Conservation (phyloP, 192 early-diverging fungal genomes). For the Rhizophagus prolifer region DNA sequence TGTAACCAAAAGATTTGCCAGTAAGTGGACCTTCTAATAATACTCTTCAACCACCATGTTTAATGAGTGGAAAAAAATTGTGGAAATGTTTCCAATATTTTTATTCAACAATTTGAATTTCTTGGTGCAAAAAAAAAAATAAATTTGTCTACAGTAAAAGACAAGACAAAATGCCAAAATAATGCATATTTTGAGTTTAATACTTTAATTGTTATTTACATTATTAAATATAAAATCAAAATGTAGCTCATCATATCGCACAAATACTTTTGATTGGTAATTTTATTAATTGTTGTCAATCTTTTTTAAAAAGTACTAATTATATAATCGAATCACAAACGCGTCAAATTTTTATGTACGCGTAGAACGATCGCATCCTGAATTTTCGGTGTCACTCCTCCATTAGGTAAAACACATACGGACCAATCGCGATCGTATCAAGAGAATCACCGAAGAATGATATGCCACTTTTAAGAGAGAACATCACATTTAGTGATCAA, state of each 20-base stretch:
- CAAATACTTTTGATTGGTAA: constrained; percentile 8
- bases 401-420: constrained; percentile 4
- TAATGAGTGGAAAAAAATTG: background rate
- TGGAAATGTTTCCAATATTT: constrained; percentile 3
- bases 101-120: constrained; percentile 6
- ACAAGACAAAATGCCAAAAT: background rate
- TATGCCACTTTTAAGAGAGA: background rate
- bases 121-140: constrained; percentile 7
- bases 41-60: constrained; percentile 20
- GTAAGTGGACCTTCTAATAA: constrained; percentile 5
- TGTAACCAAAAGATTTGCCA: background rate
- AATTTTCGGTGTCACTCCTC: constrained; percentile 5
- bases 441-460: background rate
- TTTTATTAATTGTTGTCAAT: background rate
- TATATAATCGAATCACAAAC: constrained; percentile 13
- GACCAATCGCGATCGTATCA: background rate
- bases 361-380: background rate
- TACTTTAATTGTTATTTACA: too few species aligned
- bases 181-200: too few species aligned
- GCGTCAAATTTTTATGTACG: constrained; percentile 11
- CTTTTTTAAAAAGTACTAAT: too few species aligned
- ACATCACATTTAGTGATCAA: too few species aligned
- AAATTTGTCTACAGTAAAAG: background rate
- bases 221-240: background rate
- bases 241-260: constrained; percentile 9